Evolutionary conservation across 345 rosid species (phyloP), one percentile per base, ranked within the genome.

Genomic region (Camelina sativa): DNA sequence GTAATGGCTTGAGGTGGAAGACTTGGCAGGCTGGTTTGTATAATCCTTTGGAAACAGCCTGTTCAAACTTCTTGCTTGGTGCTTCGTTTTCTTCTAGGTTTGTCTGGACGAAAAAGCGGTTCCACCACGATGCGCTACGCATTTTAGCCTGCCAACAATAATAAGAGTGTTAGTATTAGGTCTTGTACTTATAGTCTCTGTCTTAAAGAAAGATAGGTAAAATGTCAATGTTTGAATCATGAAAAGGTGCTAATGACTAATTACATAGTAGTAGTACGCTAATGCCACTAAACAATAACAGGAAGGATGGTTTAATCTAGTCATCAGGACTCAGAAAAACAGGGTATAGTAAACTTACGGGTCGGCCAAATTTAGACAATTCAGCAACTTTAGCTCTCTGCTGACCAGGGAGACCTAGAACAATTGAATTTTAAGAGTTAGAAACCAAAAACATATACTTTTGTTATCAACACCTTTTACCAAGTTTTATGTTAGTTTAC

Each of bases 341-440:
- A 69, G 22, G 53, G 65, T 46, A 37, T 62, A 35, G 65, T 2
- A 37, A 69, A 70, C 98, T 88, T 74, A 93, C 98, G 15, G 96
- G 98, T 65, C 96, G 80, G 9, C 97, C 97, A 37, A 91, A 93
- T 79, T 93, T 93, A 50, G 98, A 91, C 54, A 89, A 43, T 73
- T 93, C 97, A 35, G 92, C 85, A 56, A 86, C 86, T 84, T 88
- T 93, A 78, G 89, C 97, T 81, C 84, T 88, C 64, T 83, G 96
- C 62, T 81, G 88, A 81, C 98, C 97, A 20, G 97, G 99, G 48
- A 67, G 63, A 55, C 98, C 98, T 92, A 70, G 71, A 63, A 53
- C n/a, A 44, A 13, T 30, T 46, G 7, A 32, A 63, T 19, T 66
- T 20, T 9, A 40, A 25, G 64, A 8, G 37, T 66, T 15, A 69